A percentile compares a stretch with the other conserved stretches of the same genome.
Conservation (phyloP, 2,329 filamentous ascomycete genomes). For the Apiospora sp. region DNA sequence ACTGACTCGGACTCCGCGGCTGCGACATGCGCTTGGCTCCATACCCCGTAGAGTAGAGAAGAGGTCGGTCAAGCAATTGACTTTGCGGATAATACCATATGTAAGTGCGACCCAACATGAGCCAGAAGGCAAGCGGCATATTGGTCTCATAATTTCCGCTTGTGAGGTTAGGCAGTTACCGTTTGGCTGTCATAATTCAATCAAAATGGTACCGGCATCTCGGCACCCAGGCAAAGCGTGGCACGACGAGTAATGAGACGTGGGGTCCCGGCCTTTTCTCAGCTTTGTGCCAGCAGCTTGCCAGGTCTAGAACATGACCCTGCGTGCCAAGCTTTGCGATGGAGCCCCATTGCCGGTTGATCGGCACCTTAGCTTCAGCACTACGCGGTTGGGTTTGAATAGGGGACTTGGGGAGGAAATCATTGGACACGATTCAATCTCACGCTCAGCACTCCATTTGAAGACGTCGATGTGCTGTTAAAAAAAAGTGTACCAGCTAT, state of each 20-base stretch:
- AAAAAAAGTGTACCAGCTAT: neutral
- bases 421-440: neutral
- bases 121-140: neutral
- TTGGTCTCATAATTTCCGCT: neutral
- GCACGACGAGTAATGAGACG: neutral
- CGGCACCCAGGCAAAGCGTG: slow-evolving; percentile 9
- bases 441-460: neutral
- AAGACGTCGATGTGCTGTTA: neutral
- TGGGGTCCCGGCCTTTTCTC: neutral
- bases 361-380: slow-evolving; percentile 15
- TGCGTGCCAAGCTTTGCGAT: slow-evolving; percentile 3
- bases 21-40: slow-evolving; percentile 1
- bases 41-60: neutral
- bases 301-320: slow-evolving; percentile 3
- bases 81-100: neutral
- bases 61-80: neutral
- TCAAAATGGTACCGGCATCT: slow-evolving; percentile 10
- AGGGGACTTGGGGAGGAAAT: neutral
- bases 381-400: neutral
- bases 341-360: slow-evolving; percentile 8
- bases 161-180: neutral
- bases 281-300: neutral
- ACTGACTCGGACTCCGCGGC: neutral
- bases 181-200: neutral
- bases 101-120: too few relatives aligned